phyloP scores from a whole-genome alignment of 2,329 filamentous ascomycete species.

The Rhynchosporium graminicola region DNA sequence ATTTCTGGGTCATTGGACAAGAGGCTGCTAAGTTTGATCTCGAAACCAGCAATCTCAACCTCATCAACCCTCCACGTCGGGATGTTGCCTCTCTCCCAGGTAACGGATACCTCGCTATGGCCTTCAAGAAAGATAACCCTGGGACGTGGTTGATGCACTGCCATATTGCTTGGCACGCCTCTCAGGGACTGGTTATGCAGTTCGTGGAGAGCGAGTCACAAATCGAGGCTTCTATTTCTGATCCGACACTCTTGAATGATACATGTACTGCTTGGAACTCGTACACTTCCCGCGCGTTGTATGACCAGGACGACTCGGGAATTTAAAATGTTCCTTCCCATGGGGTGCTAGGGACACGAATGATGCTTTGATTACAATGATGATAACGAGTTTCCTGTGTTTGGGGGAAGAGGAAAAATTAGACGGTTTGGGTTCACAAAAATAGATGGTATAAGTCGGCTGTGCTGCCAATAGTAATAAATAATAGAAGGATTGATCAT shows the following conservation, averaged over 20 bases:
- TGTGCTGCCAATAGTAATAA: not conserved
- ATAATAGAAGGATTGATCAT: not conserved
- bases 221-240: conserved; percentile 29
- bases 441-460: not conserved
- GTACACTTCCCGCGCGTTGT: conserved; percentile 26
- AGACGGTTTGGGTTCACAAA: not conserved
- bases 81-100: conserved; percentile 51
- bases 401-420: not conserved
- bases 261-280: conserved; percentile 33
- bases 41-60: conserved; percentile 37
- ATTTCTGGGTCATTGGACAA: conserved; percentile 51
- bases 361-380: not conserved
- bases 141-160: conserved; percentile 42
- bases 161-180: conserved; percentile 53
- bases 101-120: conserved; percentile 39
- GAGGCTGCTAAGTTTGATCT: conserved; percentile 43
- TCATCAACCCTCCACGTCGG: conserved; percentile 52
- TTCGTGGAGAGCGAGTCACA: conserved; percentile 46
- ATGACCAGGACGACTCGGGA: conserved; percentile 36
- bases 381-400: conserved; percentile 8
- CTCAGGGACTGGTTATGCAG: conserved; percentile 53
- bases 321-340: conserved; percentile 22
- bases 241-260: conserved; percentile 24
- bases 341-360: not conserved
- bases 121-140: conserved; percentile 40